Evolutionary conservation across 805 yeast genomes (phyloP), one percentile per base, ranked within the genome.

Genomic region (Wickerhamomyces kurtzmanii): DNA sequence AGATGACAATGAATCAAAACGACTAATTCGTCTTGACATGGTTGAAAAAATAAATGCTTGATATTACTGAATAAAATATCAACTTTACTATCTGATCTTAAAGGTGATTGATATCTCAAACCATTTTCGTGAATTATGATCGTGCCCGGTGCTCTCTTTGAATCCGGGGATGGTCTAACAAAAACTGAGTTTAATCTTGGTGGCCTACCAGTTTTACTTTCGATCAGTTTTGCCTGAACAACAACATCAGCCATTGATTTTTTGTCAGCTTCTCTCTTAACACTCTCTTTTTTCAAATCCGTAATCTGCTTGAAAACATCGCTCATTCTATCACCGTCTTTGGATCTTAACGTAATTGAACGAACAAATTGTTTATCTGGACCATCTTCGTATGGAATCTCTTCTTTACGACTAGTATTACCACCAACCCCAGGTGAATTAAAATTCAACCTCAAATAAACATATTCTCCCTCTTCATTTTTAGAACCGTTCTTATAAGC

Each of bases 41-140:
- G 93, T 60, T 91, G 97, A 68, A 86, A 91, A 45, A 91, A 85
- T 42, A 91, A 58, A 52, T 91, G 95, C 53, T 87, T 85, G 45
- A 91, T 84, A 56, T 91, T 91, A 31, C 84, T 73, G 53, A 86
- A 91, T 38, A 89, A 58, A 17, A 91, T 71, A 56, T 91, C 97
- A 37, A 91, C 80, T 47, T 72, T 71, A 42, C 85, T 93, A 45
- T 89, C 97, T 12, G 76, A 65, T 47, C 87, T 73, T 38, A 84
- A 66, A 10, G 91, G 78, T 2, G 94, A 79, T 50, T 84, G 94
- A 54, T 87, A 91, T 43, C 97, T 70, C 38, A 91, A 70, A 72
- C 98, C 98, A 54, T 89, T 91, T 51, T 85, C 94, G 55, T 89
- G 98, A 36, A 89, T 84, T 37, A 84, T 83, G 31, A 89, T 70